Evolutionary conservation across 164 flowering plant genomes (phyloP).

Genomic region (Liriodendron chinense): DNA sequence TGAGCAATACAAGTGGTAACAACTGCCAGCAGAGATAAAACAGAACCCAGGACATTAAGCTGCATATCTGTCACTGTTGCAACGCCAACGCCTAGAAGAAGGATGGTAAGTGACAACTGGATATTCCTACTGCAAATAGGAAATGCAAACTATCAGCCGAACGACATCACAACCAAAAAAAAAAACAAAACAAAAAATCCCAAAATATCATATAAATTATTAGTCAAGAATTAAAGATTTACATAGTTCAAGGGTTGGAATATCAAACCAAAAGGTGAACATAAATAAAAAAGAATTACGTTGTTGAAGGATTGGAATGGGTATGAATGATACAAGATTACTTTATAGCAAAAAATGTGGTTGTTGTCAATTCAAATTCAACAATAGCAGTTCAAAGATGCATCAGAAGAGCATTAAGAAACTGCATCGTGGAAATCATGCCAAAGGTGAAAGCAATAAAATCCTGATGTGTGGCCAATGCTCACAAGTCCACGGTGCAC

Average conservation of each 20-base stretch:
- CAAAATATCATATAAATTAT: no score
- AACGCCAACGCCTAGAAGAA: slow-evolving; percentile 86
- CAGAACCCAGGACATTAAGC: slow-evolving; percentile 83
- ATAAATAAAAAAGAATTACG: neutral
- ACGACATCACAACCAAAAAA: neutral
- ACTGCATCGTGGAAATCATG: neutral
- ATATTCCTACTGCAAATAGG: slow-evolving; percentile 58
- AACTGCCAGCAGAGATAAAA: slow-evolving; percentile 84
- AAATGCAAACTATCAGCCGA: slow-evolving; percentile 10
- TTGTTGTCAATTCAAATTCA: neutral
- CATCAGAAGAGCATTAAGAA: neutral
- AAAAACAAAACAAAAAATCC: neutral
- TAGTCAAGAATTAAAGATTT: no score
- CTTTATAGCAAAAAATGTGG: neutral
- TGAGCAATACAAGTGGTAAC: slow-evolving; percentile 89
- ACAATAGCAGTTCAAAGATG: neutral
- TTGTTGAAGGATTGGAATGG: neutral
- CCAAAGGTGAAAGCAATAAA: neutral
- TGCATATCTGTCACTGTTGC: slow-evolving; percentile 97
- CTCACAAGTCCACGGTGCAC: no score
- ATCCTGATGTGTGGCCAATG: neutral
- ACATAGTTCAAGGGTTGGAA: neutral
- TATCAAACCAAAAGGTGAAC: neutral
- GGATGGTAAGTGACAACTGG: slow-evolving; percentile 63
- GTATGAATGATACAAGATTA: neutral